Percentiles rank a stretch among this genome's conserved stretches.
Conservation (phyloP, 768 basidiomycete species). For the Boletus subcaerulescens region DNA sequence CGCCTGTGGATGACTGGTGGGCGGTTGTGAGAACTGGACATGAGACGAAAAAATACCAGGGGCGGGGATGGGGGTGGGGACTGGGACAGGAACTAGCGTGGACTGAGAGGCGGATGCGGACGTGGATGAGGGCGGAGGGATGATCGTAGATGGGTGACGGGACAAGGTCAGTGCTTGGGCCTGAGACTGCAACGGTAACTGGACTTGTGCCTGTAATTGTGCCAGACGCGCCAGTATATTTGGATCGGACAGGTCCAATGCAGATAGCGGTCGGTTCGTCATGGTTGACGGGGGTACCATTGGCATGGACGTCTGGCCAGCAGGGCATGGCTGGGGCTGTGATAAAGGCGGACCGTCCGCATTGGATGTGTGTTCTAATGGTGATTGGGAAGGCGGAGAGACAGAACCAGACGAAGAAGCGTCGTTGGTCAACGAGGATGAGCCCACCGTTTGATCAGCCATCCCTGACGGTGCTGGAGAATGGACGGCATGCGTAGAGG, state of each 20-base stretch:
- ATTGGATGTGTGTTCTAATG: background rate
- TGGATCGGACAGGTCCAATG: constrained; percentile 25
- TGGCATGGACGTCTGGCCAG: background rate
- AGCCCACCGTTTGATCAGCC: constrained; percentile 15
- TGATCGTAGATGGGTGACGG: background rate
- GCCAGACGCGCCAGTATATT: constrained; percentile 21
- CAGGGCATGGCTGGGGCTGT: background rate
- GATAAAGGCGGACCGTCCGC: constrained; percentile 1
- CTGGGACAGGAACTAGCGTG: background rate
- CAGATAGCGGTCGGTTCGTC: background rate
- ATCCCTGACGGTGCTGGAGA: constrained; percentile 13
- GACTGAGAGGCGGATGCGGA: constrained; percentile 1
- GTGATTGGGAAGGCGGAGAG: constrained; percentile 5
- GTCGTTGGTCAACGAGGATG: constrained; percentile 2
- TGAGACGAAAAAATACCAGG: background rate
- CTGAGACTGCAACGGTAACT: constrained; percentile 1
- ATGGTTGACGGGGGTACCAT: too few relatives aligned
- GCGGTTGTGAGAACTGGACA: background rate
- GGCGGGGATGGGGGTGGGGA: background rate
- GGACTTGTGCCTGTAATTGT: constrained; percentile 24
- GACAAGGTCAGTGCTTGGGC: background rate
- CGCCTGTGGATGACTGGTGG: constrained; percentile 12
- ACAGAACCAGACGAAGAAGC: background rate
- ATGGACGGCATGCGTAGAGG: constrained; percentile 5
- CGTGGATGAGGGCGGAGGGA: background rate